phyloP scores from a whole-genome alignment of 805 yeast species.

The Candida khao-thaluensis region DNA sequence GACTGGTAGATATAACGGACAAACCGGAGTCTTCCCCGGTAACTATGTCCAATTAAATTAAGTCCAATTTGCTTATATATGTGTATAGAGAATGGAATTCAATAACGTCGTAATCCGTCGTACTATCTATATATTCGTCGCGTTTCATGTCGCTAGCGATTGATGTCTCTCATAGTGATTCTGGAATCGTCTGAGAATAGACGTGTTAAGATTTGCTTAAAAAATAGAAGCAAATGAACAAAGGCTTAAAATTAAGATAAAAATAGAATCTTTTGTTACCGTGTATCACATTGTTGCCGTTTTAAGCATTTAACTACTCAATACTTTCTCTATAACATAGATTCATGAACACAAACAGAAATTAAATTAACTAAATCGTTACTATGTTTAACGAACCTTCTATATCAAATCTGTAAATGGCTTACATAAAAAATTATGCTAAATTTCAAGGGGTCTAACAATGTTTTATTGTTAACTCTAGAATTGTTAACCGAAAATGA shows the following conservation, averaged over 20 bases:
- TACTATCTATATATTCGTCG: background rate
- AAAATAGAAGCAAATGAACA: too few relatives aligned
- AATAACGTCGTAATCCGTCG: too few relatives aligned
- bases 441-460: background rate
- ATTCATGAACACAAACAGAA: too few relatives aligned
- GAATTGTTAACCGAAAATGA: conserved; percentile 6
- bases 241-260: too few relatives aligned
- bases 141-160: conserved; percentile 5
- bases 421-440: background rate
- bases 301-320: too few relatives aligned
- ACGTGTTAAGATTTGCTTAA: background rate
- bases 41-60: conserved; percentile 80
- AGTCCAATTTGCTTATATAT: too few relatives aligned
- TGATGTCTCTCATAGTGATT: too few relatives aligned
- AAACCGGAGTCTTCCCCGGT: conserved; percentile 92
- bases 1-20: conserved; percentile 88
- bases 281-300: too few relatives aligned
- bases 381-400: too few relatives aligned
- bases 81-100: background rate
- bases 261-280: conserved; percentile 5
- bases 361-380: too few relatives aligned
- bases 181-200: conserved; percentile 1
- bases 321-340: too few relatives aligned
- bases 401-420: background rate
- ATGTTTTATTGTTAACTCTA: conserved; percentile 1